A percentile compares a stretch with the other conserved stretches of the same genome.
Evolutionary conservation across 1,139 yeast species (phyloP).

Genomic region (Kodamaea fungicola): DNA sequence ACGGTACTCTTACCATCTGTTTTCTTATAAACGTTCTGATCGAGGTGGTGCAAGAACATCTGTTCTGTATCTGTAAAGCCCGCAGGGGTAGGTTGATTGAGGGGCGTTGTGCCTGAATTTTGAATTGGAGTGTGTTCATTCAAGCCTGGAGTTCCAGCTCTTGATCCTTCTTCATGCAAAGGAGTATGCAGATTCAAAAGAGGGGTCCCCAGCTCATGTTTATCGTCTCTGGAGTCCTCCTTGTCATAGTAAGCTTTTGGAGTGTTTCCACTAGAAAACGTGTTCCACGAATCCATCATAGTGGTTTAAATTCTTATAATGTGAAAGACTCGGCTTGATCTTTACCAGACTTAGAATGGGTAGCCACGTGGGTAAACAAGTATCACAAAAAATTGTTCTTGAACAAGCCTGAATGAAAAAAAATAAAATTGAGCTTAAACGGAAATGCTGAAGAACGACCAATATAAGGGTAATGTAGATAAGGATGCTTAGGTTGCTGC

Average conservation of each 20-base stretch:
- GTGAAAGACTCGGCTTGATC: background rate
- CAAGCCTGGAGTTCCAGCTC: background rate
- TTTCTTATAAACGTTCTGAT: slow-evolving; percentile 11
- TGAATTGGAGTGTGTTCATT: background rate
- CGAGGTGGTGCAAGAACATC: slow-evolving; percentile 15
- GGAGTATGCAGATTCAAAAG: slow-evolving; percentile 3
- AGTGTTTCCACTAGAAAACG: slow-evolving; percentile 5
- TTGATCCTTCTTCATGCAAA: background rate
- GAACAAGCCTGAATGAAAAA: no score
- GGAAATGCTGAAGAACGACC: no score
- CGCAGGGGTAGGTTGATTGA: slow-evolving; percentile 3
- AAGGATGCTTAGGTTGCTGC: no score
- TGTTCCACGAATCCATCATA: slow-evolving; percentile 6
- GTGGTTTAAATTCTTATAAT: background rate
- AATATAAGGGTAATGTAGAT: no score
- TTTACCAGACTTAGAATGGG: no score
- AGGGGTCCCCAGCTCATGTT: slow-evolving; percentile 1
- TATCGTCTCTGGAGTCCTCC: slow-evolving; percentile 1
- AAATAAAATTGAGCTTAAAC: no score
- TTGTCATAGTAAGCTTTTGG: slow-evolving; percentile 6
- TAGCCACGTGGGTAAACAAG: no score
- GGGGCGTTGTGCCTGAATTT: slow-evolving; percentile 1
- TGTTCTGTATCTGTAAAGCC: slow-evolving; percentile 14
- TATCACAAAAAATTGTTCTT: no score
- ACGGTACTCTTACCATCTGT: slow-evolving; percentile 1